Percentiles rank a stretch among this genome's conserved stretches.
phyloP scores from a whole-genome alignment of 352 stramenopile genomes.

The Phytopythium helicoides region DNA sequence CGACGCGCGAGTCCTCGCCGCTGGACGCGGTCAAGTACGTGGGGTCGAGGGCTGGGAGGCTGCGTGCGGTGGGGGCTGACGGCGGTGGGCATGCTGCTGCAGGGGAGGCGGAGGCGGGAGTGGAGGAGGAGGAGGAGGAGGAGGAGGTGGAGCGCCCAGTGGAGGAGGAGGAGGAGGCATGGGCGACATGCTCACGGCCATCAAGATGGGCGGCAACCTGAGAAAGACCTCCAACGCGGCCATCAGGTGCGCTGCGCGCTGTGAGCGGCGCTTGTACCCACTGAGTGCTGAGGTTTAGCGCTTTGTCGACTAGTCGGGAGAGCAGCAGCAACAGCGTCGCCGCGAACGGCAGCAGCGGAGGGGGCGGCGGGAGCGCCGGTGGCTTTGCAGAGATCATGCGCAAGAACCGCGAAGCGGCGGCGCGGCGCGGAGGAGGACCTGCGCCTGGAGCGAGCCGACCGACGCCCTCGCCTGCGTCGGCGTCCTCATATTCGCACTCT shows the following conservation, averaged over 20 bases:
- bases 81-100: not conserved
- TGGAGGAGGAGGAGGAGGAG: conserved; percentile 8
- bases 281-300: too few species aligned
- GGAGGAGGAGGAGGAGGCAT: conserved; percentile 41
- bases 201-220: conserved; percentile 64
- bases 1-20: conserved; percentile 65
- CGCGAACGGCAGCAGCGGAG: conserved; percentile 13
- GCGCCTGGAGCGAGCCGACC: conserved; percentile 6
- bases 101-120: conserved; percentile 11
- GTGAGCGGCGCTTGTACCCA: too few species aligned
- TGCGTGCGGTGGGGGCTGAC: not conserved
- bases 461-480: not conserved
- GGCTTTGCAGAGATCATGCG: conserved; percentile 90
- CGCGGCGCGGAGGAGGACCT: conserved; percentile 34
- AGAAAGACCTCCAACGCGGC: conserved; percentile 41
- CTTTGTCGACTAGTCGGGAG: too few species aligned
- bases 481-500: conserved; percentile 27
- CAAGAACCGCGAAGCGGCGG: conserved; percentile 84
- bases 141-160: conserved; percentile 3
- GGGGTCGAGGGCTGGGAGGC: not conserved
- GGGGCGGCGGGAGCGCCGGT: conserved; percentile 23
- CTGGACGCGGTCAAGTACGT: conserved; percentile 40
- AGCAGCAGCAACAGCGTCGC: conserved; percentile 13
- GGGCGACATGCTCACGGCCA: conserved; percentile 69
- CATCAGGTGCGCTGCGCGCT: conserved; percentile 35